phyloP scores from a whole-genome alignment of 305 asterid species.

The Fraxinus sp. region DNA sequence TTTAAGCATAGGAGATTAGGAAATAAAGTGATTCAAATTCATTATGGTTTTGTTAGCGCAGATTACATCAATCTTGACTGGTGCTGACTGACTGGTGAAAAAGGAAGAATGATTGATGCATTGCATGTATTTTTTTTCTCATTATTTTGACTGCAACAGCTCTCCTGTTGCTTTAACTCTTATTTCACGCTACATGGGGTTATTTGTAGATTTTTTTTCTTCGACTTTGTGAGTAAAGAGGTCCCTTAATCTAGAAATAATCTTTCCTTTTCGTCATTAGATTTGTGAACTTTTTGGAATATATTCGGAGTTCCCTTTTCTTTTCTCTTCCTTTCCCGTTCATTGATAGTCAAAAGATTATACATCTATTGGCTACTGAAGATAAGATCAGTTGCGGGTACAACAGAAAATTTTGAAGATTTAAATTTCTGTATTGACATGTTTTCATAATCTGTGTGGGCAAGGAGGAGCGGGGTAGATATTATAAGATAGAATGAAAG shows the following conservation, averaged over 20 bases:
- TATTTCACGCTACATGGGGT: background rate
- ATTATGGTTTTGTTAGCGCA: background rate
- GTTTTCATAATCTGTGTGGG: background rate
- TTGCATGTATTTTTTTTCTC: background rate
- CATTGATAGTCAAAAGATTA: background rate
- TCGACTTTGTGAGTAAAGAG: background rate
- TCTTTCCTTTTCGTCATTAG: background rate
- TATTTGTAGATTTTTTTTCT: background rate
- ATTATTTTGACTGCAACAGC: background rate
- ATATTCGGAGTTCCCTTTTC: background rate
- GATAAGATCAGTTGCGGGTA: background rate
- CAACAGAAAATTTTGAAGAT: background rate
- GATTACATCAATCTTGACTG: background rate
- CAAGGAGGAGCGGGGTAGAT: background rate
- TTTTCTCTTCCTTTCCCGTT: background rate
- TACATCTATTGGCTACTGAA: background rate
- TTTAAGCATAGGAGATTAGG: background rate
- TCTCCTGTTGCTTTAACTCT: background rate
- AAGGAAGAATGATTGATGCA: background rate
- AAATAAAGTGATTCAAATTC: background rate
- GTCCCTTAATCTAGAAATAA: background rate
- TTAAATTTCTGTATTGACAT: background rate
- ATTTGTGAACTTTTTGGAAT: background rate
- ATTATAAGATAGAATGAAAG: background rate
- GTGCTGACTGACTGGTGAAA: background rate